Base-by-base conservation (phyloP, 2,329 filamentous ascomycete species). In the Paraphoma sp. region DNA sequence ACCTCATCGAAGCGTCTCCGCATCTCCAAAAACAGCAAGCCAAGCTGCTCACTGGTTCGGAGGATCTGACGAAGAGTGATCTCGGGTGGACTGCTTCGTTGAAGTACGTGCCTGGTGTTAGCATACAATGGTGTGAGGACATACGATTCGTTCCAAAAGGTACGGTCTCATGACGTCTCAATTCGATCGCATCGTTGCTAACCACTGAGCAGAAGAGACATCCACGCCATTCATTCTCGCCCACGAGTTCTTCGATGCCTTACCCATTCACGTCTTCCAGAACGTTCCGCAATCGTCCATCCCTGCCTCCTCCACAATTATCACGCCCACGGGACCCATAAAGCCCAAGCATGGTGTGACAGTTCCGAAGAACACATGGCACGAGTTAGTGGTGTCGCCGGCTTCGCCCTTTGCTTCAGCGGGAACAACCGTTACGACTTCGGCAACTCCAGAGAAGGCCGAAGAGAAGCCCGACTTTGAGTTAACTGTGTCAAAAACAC, bases 211-310 rank as follows among this genome's bases (percentile, higher is more conserved):
- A 89, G 87, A 86, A 58, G 78, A 87, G 18, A 83, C 84, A 57
- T 91, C 90, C 72, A 91, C 88, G 18, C 94, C 95, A 0, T 96
- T 98, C 76, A 96, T 99, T 58, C 86, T 98, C 47, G 95, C 95
- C 4, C 95, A 99, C 75, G 95, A 99, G 75, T 98, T 99, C 82
- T 99, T 99, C 79, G 95, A 99, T 68, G 95, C 95, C 2, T 87
- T 99, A 0, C 95, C 95, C 33, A 97, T 99, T 66, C 93, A 99
- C 76, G 89, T 92, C 58, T 99, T 99, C 75, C 90, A 98, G 76
- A 89, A 91, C 12, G 84, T 94, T 48, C 75, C 83, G 1, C 44
- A 80, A 80, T 61, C 72, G 60, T 60, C 63, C 62, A 53, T 74
- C 53, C 64, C 70, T 51, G 78, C 66, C 59, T 76, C 62, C 60